Evolutionary conservation across 2,329 filamentous ascomycete genomes (phyloP), one percentile per base, ranked within the genome.

Genomic region (Penicillium expansum): DNA sequence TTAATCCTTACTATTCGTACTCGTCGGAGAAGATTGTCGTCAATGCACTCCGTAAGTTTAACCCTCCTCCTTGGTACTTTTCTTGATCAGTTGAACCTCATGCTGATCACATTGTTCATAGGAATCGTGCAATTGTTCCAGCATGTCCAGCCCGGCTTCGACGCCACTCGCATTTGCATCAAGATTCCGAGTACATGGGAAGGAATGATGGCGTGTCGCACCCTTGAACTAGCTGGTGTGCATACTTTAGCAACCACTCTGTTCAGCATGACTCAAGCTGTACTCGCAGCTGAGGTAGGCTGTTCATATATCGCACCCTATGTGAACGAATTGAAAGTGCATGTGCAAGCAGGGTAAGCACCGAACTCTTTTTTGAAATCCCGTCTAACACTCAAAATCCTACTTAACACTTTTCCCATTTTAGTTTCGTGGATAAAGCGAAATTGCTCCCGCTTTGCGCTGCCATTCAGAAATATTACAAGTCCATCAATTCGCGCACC

Each of bases 131-230:
- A 75, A 5, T 73, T 83, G 32, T 82, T 82, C 66, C 71, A 73
- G 45, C 67, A 74, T 45, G 61, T 83, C 13, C 74, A 76, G 3
- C 76, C 78, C 0, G 60, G 61, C 1, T 77, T 83, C 51, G 76
- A 82, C 53, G 60, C 70, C 3, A 74, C 75, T 9, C 76, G 84
- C 30, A 73, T 87, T 27, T 86, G 82, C 59, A 84, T 87, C 72
- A 88, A 88, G 65, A 82, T 88, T 39, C 83, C 84, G 0, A 77
- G 80, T 8, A 87, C 84, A 0, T 87, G 83, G 80, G 84, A 87
- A 64, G 86, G 86, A 1, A 73, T 88, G 14, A 77, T 82, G 62
- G 86, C 86, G 1, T 87, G 84, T 58, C 77, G 76, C 3, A 72
- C 74, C 4, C 74, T 88, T 5, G 80, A 87, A 63, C 62, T 68